Conservation (phyloP, 2,329 filamentous ascomycete genomes). For the Monosporascus sp. region DNA sequence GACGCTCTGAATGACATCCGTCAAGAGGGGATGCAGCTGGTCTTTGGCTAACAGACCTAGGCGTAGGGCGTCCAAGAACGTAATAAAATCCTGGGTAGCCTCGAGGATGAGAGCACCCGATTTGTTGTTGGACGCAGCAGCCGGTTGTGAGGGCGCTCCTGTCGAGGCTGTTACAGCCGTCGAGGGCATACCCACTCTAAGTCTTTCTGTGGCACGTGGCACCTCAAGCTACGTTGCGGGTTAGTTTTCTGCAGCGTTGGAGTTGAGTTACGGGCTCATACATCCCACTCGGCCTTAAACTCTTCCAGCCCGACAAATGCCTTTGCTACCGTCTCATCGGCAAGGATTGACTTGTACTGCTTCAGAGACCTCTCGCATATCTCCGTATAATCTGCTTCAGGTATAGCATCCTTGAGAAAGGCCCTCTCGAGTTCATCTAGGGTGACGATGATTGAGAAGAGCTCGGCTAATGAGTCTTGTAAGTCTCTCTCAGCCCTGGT, state of each 20-base stretch:
- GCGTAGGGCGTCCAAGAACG: slow-evolving; percentile 90
- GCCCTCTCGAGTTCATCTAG: slow-evolving; percentile 94
- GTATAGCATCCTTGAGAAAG: slow-evolving; percentile 90
- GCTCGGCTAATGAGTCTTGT: slow-evolving; percentile 91
- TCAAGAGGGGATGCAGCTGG: slow-evolving; percentile 88
- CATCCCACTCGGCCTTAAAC: slow-evolving; percentile 90
- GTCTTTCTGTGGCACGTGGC: slow-evolving; percentile 85
- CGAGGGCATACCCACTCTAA: slow-evolving; percentile 87
- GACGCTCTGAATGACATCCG: slow-evolving; percentile 93
- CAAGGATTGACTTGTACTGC: slow-evolving; percentile 92
- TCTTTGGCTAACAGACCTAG: slow-evolving; percentile 92
- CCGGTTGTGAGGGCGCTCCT: slow-evolving; percentile 37
- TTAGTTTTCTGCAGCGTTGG: slow-evolving; percentile 12
- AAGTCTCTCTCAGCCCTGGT: slow-evolving; percentile 86
- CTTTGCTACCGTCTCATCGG: slow-evolving; percentile 83
- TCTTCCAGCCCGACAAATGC: slow-evolving; percentile 85
- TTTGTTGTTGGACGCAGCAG: slow-evolving; percentile 38
- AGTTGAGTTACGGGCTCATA: slow-evolving; percentile 32
- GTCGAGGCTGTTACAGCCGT: slow-evolving; percentile 62
- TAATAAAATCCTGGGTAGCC: slow-evolving; percentile 98
- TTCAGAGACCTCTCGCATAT: slow-evolving; percentile 91
- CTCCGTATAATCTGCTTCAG: slow-evolving; percentile 90
- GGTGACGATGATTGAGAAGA: slow-evolving; percentile 96
- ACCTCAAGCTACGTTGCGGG: slow-evolving; percentile 68
- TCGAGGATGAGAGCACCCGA: slow-evolving; percentile 71